Base-by-base conservation (phyloP, 805 yeast genomes). In the Candida ponderosae region DNA sequence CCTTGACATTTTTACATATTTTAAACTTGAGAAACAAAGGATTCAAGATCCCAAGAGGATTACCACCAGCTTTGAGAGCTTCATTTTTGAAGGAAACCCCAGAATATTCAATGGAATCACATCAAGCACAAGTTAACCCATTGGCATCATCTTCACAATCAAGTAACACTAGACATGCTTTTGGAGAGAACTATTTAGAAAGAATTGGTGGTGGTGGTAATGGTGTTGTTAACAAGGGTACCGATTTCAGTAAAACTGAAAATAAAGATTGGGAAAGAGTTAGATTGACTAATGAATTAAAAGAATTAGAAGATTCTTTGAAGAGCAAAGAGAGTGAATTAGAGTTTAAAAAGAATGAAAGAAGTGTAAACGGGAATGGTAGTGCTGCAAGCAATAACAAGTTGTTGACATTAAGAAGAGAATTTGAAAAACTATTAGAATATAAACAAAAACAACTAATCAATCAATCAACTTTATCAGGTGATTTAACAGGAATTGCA, bases 201-300 rank as follows among this genome's bases (percentile, higher is more conserved):
- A 69, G 79, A 55, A 63, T 81, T 41, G 81, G 87, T 15, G 62
- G 73, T n/a, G 51, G 57, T 18, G 50, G 53, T 6, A 33, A 46
- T 8, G 43, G 45, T 8, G 53, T 60, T 21, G 60, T 54, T 33
- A 56, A 63, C 11, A 59, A 60, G 23, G 88, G 87, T 6, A 79
- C 88, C 0, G 89, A 85, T 54, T 81, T 82, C 54, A 73, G 81
- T 4, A 70, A 77, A 1, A 80, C 71, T 18, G 59, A 59, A 40
- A 88, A 81, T n/a, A 78, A 87, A 2, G 96, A 88, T 52, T 87
- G 97, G 95, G 97, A 89, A 57, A 87, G 82, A 51, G 94, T 82
- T 14, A 72, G 93, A 47, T 70, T 88, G 46, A 78, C 79, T 60
- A 74, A 89, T 43, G 90, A 88, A 54, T 66, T 90, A 42, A 70